Base-by-base conservation (phyloP, 495 filamentous ascomycete species). In the Aspergillus saccharolyticus region DNA sequence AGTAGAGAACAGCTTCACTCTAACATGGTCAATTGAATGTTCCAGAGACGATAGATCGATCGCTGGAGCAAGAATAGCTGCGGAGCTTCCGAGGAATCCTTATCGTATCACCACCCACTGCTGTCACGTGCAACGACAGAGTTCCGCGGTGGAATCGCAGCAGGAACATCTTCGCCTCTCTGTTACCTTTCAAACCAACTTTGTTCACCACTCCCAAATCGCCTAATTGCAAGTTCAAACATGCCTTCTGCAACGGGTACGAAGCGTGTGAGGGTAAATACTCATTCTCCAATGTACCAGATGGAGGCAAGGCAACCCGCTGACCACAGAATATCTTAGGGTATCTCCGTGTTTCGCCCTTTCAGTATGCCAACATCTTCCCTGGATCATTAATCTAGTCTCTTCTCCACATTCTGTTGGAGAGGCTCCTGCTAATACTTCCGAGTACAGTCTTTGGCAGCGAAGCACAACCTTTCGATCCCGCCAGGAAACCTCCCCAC, bases 391-490 rank as follows among this genome's bases (percentile, higher is more conserved):
- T 21, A 25, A 28, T 9, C 25, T 28, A 28, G 4, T 28, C 25
- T 28, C 25, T 4, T 28, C 25, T n/a, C 24, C 10, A 9, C 17
- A 46, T 15, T 47, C 17, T 21, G 7, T 30, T 44, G 12, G n/a
- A n/a, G n/a, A n/a, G n/a, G n/a, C n/a, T n/a, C n/a, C n/a, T 7
- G 12, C 16, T 21, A 52, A 42, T 50, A 42, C 42, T 57, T 57
- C 58, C 39, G 10, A 51, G 52, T 2, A 33, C 63, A 83, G 81
- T 93, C 58, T 91, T 89, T 74, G 90, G 90, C 68, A 89, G 85
- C 56, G 86, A 85, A 57, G 89, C 90, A 24, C 80, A 77, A 54
- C 84, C 79, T n/a, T 89, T 91, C 73, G 84, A 89, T 68, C 85
- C 88, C 8, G 71, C 80, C 56, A 80, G 83, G 60, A 80, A 86